These are phyloP conservation scores for Penicillium canescens DNA, from an alignment of 495 filamentous ascomycete species.

Conservation along the genomic window DNA sequence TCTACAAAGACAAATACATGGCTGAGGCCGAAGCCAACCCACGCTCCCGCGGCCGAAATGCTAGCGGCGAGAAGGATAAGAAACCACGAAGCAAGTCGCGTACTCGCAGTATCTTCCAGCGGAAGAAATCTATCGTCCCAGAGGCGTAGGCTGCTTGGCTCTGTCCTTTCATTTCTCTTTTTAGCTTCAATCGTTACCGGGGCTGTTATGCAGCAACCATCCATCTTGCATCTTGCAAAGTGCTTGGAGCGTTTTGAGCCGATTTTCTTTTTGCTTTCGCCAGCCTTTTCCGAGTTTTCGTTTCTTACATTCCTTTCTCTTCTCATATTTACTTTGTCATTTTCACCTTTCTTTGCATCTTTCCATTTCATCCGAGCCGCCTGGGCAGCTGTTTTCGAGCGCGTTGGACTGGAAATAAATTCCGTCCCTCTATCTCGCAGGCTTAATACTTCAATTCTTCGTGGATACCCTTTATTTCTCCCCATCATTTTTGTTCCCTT, in stretches of 20 bases:
- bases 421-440: slow-evolving; percentile 17
- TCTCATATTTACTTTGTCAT: slow-evolving; percentile 12
- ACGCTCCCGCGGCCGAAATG: slow-evolving; percentile 38
- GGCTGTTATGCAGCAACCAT: not conserved
- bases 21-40: slow-evolving; percentile 62
- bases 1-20: slow-evolving; percentile 93
- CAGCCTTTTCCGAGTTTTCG: not conserved
- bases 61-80: slow-evolving; percentile 46
- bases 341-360: slow-evolving; percentile 9
- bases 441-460: slow-evolving; percentile 29
- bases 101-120: slow-evolving; percentile 65
- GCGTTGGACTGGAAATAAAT: slow-evolving; percentile 5
- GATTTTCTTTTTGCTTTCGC: slow-evolving; percentile 5
- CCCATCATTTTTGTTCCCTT: slow-evolving; percentile 11
- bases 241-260: slow-evolving; percentile 22
- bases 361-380: slow-evolving; percentile 19
- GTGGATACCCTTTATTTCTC: slow-evolving; percentile 30
- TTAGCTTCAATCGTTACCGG: slow-evolving; percentile 8
- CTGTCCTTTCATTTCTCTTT: slow-evolving; percentile 5
- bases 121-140: slow-evolving; percentile 53
- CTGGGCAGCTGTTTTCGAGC: slow-evolving; percentile 31
- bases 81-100: slow-evolving; percentile 63
- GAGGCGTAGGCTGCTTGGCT: slow-evolving; percentile 28
- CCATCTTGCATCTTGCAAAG: slow-evolving; percentile 17
- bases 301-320: slow-evolving; percentile 6